Percentiles rank a stretch among this genome's conserved stretches.
Evolutionary conservation across 768 basidiomycete species (phyloP).

Genomic region (Naganishia vaughanmartiniae): DNA sequence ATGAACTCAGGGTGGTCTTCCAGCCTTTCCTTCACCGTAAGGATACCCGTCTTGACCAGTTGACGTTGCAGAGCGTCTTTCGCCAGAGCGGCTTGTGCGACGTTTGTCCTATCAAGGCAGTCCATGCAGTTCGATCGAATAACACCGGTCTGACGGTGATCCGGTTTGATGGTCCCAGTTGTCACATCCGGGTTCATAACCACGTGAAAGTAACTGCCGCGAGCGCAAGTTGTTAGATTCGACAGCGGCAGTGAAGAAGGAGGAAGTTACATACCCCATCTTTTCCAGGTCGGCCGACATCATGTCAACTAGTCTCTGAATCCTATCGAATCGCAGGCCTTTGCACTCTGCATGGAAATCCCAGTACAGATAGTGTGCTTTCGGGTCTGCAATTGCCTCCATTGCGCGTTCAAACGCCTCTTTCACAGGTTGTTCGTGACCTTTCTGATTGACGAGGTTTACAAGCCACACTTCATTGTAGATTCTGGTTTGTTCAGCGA

Average conservation of each 20-base stretch:
- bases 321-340: constrained; percentile 90
- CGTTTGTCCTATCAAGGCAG: constrained; percentile 87
- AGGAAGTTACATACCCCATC: constrained; percentile 37
- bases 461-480: constrained; percentile 81
- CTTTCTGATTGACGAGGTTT: constrained; percentile 90
- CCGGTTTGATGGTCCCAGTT: constrained; percentile 20
- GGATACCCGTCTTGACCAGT: constrained; percentile 68
- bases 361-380: constrained; percentile 86
- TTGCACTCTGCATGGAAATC: constrained; percentile 97
- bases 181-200: constrained; percentile 51
- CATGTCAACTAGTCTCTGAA: constrained; percentile 73
- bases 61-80: constrained; percentile 79
- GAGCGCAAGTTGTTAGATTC: constrained; percentile 53
- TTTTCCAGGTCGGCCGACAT: constrained; percentile 61
- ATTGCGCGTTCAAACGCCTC: constrained; percentile 85
- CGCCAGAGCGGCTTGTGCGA: constrained; percentile 86
- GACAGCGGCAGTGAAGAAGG: constrained; percentile 50
- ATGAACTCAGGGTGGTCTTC: constrained; percentile 79
- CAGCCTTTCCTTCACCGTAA: constrained; percentile 67
- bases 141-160: constrained; percentile 66
- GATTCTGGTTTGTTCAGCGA: constrained; percentile 65
- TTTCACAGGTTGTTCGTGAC: constrained; percentile 88
- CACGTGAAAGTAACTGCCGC: constrained; percentile 60
- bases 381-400: constrained; percentile 58
- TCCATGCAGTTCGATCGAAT: constrained; percentile 98